Base-by-base conservation (phyloP, 2,329 filamentous ascomycete species). In the Neurospora sp. region DNA sequence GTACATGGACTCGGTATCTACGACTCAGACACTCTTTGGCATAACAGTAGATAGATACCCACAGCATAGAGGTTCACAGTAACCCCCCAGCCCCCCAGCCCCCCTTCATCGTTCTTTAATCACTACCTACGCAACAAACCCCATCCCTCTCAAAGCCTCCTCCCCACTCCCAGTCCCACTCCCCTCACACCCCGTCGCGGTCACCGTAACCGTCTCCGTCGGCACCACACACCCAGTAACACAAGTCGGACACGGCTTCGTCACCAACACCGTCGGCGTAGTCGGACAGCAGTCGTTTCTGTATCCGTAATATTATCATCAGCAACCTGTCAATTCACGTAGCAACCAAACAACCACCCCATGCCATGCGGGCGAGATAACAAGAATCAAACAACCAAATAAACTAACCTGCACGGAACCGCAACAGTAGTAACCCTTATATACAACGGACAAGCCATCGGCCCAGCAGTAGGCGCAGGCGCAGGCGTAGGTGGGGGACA, bases 211-310 rank as follows among this genome's bases (percentile, higher is more conserved):
- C 0, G 75, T 77, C 66, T 70, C 66, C 10, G 75, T 76, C 13
- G 73, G 73, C 19, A 74, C 73, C 1, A 73, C 72, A 66, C 78
- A 79, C 19, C 73, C 73, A 11, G 72, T 76, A 38, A 67, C 46
- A 71, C 78, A 79, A 38, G 68, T 71, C 7, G 74, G 74, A 70
- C 77, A 78, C 11, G 70, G 7, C 62, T 46, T 68, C 11, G 73
- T 73, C 9, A 75, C 70, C 15, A 72, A 75, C 15, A 71, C 68
- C 7, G 77, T 79, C 8, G 77, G 72, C 9, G 81, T 83, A 10
- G 70, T 74, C n/a, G 77, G 77, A 74, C 81, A 83, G 75, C 79
- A 81, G 68, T 78, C 73, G 23, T 79, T 79, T 67, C 75, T 76
- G 19, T 62, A 1, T 0, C 4, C 9, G 46, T 67, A 17, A 68